Base-by-base conservation (phyloP, 129 eudicot genomes). In the Tagetes patula region DNA sequence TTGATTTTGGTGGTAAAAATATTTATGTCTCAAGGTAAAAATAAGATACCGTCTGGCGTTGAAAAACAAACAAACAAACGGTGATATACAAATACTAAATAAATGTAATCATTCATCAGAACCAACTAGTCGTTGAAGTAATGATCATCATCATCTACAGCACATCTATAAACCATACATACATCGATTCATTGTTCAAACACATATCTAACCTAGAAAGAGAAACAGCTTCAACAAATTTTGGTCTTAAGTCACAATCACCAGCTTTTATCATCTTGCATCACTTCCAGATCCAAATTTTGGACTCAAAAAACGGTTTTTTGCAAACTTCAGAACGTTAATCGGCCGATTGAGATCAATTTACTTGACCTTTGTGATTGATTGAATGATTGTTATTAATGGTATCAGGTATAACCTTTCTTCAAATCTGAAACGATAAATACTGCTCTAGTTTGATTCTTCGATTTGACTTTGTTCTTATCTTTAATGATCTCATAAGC, bases 201-300 rank as follows among this genome's bases (percentile, higher is more conserved):
- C 42, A 71, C 41, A 53, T 37, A 32, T 64, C 33, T n/a, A 10
- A 60, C 30, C 56, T 27, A 59, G 70, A 73, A 61, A 74, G 79
- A 74, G 80, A 74, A 56, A 65, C 27, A 74, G 56, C 40, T 59
- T 73, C 5, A 72, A 13, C 63, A 38, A 75, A 47, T 40, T 71
- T 67, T 79, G 90, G 80, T 82, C 84, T n/a, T 3, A 76, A 81
- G 81, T 82, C 85, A 52, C 75, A 62, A 78, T 82, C 85, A 75
- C 40, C 58, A 52, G 43, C 75, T 10, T 54, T 70, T 41, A 8
- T 0, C 60, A 47, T 70, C 71, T 38, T 8, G 4, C 54, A 63
- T 73, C 68, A 39, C 31, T 38, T 82, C 66, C 69, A 75, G 83
- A 79, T 75, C 83, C 83, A 75, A 55, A 33, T 2, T 53, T 38